These are phyloP conservation scores for Neurospora sp. DNA, from an alignment of 495 filamentous ascomycete species.

Conservation along the genomic window DNA sequence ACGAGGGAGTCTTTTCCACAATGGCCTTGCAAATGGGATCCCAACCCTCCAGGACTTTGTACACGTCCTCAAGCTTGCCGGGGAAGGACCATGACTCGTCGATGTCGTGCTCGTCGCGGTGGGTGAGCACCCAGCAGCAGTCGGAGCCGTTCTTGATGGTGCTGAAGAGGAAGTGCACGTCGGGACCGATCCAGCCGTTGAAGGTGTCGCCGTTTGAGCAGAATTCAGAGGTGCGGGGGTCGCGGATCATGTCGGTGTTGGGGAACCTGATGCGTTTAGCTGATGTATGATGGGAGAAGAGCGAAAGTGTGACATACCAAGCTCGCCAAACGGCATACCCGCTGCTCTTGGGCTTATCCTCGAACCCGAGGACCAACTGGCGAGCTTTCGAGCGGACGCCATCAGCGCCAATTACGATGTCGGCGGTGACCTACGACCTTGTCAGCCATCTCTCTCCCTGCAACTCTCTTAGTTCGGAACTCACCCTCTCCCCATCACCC, in stretches of 20 bases:
- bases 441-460: too few relatives aligned
- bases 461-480: background rate
- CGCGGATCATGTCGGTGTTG: conserved; percentile 49
- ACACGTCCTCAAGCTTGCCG: conserved; percentile 46
- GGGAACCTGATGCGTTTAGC: conserved; percentile 31
- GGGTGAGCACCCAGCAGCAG: conserved; percentile 56
- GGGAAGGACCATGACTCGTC: conserved; percentile 54
- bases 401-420: conserved; percentile 51
- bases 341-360: conserved; percentile 48
- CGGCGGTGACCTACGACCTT: conserved; percentile 23
- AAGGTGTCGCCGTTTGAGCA: conserved; percentile 53
- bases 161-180: conserved; percentile 50
- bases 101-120: conserved; percentile 48
- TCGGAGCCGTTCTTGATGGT: conserved; percentile 51
- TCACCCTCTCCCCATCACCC: conserved; percentile 37
- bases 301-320: conserved; percentile 30
- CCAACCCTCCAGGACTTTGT: conserved; percentile 51
- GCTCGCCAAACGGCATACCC: conserved; percentile 51
- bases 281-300: too few relatives aligned
- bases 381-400: conserved; percentile 51
- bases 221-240: conserved; percentile 48
- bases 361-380: conserved; percentile 47
- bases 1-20: conserved; percentile 47
- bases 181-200: conserved; percentile 50
- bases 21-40: conserved; percentile 48